Evolutionary conservation across 2,329 filamentous ascomycete species (phyloP).

Genomic region (Claviceps lovelessii): DNA sequence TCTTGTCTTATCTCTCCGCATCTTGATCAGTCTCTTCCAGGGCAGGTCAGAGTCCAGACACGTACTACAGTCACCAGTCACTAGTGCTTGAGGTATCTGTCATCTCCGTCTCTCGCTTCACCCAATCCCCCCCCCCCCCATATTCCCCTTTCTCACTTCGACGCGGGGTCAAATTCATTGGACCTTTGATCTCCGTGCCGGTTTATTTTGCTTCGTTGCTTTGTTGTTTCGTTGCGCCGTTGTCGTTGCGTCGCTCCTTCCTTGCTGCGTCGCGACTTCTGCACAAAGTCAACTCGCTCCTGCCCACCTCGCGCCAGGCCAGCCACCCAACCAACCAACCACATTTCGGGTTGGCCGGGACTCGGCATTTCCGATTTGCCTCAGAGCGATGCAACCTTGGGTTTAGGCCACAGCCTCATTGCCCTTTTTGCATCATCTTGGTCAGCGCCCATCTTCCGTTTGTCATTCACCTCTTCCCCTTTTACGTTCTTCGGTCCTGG

Average conservation of each 20-base stretch:
- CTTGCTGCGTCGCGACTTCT: not conserved
- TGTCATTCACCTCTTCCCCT: not conserved
- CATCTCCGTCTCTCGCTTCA: too few relatives aligned
- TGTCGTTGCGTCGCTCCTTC: not conserved
- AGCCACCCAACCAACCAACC: constrained; percentile 1
- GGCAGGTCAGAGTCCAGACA: too few relatives aligned
- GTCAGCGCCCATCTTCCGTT: not conserved
- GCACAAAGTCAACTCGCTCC: not conserved
- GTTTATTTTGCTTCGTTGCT: too few relatives aligned
- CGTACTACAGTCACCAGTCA: too few relatives aligned
- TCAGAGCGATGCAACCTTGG: constrained; percentile 1
- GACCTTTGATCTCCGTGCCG: not conserved
- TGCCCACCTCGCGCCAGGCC: not conserved
- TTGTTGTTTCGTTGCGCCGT: not conserved
- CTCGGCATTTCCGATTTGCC: constrained; percentile 5
- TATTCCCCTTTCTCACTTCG: too few relatives aligned
- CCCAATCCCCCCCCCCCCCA: too few relatives aligned
- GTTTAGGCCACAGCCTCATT: not conserved
- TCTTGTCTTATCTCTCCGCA: not conserved
- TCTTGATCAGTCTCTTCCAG: not conserved
- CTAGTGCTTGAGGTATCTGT: too few relatives aligned
- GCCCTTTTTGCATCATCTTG: not conserved
- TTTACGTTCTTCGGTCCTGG: not conserved
- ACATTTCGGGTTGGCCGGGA: constrained; percentile 2
- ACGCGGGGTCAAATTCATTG: too few relatives aligned